Evolutionary conservation across 2,329 filamentous ascomycete genomes (phyloP), one percentile per base, ranked within the genome.

Genomic region (Fragosphaeria purpurea): DNA sequence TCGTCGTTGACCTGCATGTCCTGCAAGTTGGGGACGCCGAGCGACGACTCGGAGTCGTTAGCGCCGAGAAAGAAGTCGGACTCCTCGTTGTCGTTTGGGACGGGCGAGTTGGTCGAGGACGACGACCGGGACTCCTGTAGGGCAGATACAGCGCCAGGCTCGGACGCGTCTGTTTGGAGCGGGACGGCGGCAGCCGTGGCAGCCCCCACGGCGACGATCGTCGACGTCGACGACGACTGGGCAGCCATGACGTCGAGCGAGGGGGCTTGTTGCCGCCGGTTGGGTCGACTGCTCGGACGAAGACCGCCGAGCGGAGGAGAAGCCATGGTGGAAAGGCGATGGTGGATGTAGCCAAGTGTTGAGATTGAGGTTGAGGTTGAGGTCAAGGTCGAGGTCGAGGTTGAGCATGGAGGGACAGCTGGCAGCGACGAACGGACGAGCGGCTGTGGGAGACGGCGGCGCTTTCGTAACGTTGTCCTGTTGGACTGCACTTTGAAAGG

Each of bases 11-110:
- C 80, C 63, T 77, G 83, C 77, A 83, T 85, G 61, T 88, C 85
- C 62, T 83, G 82, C 53, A 88, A 77, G 53, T 85, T 85, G 44
- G 86, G 85, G 37, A 88, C 80, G 48, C 88, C 89, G 51, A 96
- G 77, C 1, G 91, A 96, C 1, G 91, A 96, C 65, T 93, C 80
- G 4, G 91, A 96, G 70, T 96, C 91, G 70, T 96, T 95, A 60
- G 86, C 84, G 51, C 77, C 79, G 64, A 86, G 84, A 67, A 93
- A 93, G 67, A 93, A 95, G 69, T 96, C 91, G 59, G 89, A 95
- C 69, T 96, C 91, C 63, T 90, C 86, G 68, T 94, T 88, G 62
- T 88, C 85, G 63, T 80, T 81, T 48, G 85, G 81, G 47, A 77
- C 80, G 43, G 86, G 85, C 1, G 86, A 89, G 63, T 84, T 86